Evolutionary conservation across 805 yeast species (phyloP).

Genomic region (Priceomyces medius): DNA sequence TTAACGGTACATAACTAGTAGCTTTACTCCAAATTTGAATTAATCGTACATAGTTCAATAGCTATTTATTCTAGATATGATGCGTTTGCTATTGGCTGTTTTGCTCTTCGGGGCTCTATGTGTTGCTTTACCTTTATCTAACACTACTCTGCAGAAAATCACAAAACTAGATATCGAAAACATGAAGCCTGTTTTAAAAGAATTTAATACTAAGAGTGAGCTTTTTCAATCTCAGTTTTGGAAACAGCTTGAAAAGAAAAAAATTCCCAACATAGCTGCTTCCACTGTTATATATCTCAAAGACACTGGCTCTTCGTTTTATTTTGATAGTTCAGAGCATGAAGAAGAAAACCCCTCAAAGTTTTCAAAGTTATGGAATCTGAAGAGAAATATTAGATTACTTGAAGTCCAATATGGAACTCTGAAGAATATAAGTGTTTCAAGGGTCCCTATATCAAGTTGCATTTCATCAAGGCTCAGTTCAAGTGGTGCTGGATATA

Average conservation of each 20-base stretch:
- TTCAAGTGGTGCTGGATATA: conserved; percentile 15
- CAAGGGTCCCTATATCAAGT: conserved; percentile 16
- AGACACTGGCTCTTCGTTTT: conserved; percentile 7
- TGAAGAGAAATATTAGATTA: conserved; percentile 13
- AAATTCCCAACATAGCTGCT: conserved; percentile 7
- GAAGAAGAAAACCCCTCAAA: not conserved
- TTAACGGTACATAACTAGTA: too few relatives aligned
- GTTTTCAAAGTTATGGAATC: not conserved
- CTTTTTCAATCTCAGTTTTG: conserved; percentile 7
- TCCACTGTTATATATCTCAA: conserved; percentile 8
- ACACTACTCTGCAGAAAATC: not conserved
- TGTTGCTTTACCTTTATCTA: not conserved
- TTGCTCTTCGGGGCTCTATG: not conserved
- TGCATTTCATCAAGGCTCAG: conserved; percentile 17
- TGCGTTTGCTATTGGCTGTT: not conserved
- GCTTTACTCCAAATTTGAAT: too few relatives aligned
- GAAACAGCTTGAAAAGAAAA: conserved; percentile 7
- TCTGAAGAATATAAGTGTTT: not conserved
- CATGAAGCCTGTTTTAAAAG: not conserved
- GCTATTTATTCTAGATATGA: too few relatives aligned
- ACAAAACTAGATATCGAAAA: not conserved
- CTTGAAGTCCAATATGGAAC: conserved; percentile 20
- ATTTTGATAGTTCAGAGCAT: conserved; percentile 6
- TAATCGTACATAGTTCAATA: too few relatives aligned
- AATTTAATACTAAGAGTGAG: conserved; percentile 5